Conservation (phyloP, 2,329 filamentous ascomycete species). For the Paraphoma sp. region DNA sequence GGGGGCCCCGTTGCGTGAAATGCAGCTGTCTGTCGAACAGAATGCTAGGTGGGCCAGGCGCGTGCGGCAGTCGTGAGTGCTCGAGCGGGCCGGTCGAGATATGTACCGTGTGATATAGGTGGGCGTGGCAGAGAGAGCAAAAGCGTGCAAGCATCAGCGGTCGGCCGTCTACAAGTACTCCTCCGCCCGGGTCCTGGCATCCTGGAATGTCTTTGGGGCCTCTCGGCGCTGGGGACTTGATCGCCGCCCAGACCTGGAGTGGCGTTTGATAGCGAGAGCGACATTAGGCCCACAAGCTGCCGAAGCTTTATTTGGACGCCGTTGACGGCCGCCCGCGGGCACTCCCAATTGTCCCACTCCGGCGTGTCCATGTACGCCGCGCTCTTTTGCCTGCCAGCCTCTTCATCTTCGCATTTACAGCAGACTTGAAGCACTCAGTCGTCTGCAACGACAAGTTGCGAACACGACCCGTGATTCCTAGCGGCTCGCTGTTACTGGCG, state of each 20-base stretch:
- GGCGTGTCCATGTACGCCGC: conserved; percentile 13
- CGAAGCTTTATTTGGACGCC: conserved; percentile 48
- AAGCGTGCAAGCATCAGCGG: conserved; percentile 25
- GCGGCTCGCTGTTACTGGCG: conserved; percentile 8
- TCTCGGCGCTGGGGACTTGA: conserved; percentile 42
- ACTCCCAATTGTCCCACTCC: conserved; percentile 19
- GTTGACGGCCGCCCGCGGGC: conserved; percentile 35
- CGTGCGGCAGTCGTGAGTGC: no score
- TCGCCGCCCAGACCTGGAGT: conserved; percentile 45
- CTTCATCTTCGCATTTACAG: background rate
- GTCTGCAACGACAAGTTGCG: background rate
- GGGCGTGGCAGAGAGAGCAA: conserved; percentile 8
- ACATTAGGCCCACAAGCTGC: conserved; percentile 44
- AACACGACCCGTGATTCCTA: background rate
- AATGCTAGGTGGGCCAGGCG: no score
- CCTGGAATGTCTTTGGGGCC: conserved; percentile 32
- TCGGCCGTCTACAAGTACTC: conserved; percentile 33
- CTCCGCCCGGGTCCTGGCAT: conserved; percentile 21
- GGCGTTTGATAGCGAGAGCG: conserved; percentile 38
- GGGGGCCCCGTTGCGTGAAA: background rate
- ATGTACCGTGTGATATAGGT: no score
- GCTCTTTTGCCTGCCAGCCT: background rate
- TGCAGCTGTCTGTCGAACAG: background rate
- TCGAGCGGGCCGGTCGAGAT: no score
- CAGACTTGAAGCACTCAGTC: background rate